phyloP scores from a whole-genome alignment of 306 rosid genomes.

The Abrus pulchellus region DNA sequence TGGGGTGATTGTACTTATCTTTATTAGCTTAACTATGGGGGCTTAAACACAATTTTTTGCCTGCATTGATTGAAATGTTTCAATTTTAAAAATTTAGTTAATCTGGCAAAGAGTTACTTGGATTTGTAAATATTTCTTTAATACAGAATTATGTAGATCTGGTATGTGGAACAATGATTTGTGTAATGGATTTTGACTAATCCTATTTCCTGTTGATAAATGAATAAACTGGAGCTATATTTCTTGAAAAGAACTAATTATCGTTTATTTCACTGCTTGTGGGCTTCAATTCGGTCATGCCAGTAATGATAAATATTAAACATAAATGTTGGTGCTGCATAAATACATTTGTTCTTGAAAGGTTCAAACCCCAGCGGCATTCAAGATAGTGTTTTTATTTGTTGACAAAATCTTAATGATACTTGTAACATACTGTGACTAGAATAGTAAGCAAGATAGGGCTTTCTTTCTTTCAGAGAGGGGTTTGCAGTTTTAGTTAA shows the following conservation, averaged over 20 bases:
- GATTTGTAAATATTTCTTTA: background rate
- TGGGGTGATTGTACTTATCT: background rate
- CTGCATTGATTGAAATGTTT: slow-evolving; percentile 10
- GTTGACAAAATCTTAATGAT: slow-evolving; percentile 3
- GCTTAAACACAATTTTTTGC: background rate
- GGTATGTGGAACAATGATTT: slow-evolving; percentile 6
- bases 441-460: background rate
- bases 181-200: background rate
- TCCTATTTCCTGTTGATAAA: background rate
- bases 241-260: background rate
- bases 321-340: background rate
- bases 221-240: background rate
- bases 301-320: background rate
- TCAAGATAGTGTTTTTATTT: background rate
- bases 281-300: background rate
- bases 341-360: background rate
- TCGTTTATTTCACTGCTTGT: background rate
- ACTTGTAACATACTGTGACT: background rate
- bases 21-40: background rate
- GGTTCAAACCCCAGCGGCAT: background rate
- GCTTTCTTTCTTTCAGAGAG: background rate
- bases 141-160: background rate
- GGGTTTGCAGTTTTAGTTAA: slow-evolving; percentile 1
- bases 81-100: background rate
- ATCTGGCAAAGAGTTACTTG: background rate